Conservation (phyloP, 2,329 filamentous ascomycete species). For the Fusarium penzigii region DNA sequence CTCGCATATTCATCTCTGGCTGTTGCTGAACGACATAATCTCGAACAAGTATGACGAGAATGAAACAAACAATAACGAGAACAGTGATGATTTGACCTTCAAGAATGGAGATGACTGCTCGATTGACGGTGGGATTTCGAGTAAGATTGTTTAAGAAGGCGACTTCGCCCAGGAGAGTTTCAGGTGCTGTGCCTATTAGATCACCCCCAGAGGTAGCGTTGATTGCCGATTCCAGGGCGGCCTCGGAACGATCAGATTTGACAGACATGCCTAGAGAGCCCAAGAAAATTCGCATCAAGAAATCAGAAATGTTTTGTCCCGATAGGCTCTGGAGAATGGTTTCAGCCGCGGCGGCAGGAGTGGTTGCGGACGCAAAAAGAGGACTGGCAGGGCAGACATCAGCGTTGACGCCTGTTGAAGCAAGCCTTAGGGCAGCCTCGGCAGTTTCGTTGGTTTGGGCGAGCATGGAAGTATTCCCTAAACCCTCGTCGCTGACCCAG, state of each 20-base stretch:
- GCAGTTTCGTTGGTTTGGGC: conserved; percentile 27
- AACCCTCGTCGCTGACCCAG: conserved; percentile 84
- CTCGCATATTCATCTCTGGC: conserved; percentile 83
- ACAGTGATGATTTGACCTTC: conserved; percentile 95
- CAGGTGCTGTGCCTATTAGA: conserved; percentile 7
- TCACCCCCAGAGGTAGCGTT: conserved; percentile 15
- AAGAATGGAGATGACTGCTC: conserved; percentile 76
- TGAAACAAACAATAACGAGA: conserved; percentile 88
- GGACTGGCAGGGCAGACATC: conserved; percentile 39
- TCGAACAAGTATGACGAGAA: conserved; percentile 92
- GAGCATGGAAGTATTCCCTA: conserved; percentile 40
- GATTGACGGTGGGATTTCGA: conserved; percentile 71
- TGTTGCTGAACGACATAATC: conserved; percentile 99
- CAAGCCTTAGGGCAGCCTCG: conserved; percentile 30
- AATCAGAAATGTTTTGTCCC: conserved; percentile 36
- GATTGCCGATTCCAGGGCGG: conserved; percentile 4
- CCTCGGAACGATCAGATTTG: conserved; percentile 22
- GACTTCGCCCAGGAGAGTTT: conserved; percentile 56
- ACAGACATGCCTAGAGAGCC: conserved; percentile 31
- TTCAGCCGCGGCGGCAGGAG: conserved; percentile 33
- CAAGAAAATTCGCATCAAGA: conserved; percentile 33
- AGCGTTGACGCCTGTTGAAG: conserved; percentile 29
- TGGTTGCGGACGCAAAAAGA: conserved; percentile 34
- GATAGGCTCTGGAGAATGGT: conserved; percentile 32
- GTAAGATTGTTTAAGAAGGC: conserved; percentile 63